A percentile compares a stretch with the other conserved stretches of the same genome.
Evolutionary conservation across 192 early-diverging fungal genomes (phyloP).

Genomic region (Coemansia sp.): DNA sequence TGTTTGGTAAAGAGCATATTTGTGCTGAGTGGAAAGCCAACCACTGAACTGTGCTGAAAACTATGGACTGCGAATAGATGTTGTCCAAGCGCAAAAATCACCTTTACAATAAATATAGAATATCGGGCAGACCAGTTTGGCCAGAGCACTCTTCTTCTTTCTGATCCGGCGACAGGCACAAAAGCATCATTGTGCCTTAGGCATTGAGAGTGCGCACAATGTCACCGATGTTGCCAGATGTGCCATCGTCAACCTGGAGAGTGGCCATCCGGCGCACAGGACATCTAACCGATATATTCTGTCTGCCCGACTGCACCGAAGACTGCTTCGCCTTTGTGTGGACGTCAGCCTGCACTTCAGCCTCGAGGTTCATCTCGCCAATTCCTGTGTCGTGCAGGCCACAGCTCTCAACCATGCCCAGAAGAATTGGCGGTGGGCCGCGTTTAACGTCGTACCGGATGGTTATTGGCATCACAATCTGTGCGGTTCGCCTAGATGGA

Average conservation of each 20-base stretch:
- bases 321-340: slow-evolving; percentile 48
- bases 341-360: slow-evolving; percentile 47
- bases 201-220: slow-evolving; percentile 48
- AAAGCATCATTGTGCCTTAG: background rate
- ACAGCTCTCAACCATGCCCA: slow-evolving; percentile 54
- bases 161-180: background rate
- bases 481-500: slow-evolving; percentile 36
- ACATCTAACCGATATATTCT: slow-evolving; percentile 44
- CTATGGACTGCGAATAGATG: no score
- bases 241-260: slow-evolving; percentile 48
- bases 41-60: no score
- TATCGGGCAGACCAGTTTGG: background rate
- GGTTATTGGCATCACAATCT: slow-evolving; percentile 47
- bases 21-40: no score
- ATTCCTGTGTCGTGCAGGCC: slow-evolving; percentile 47
- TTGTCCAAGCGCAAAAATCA: no score
- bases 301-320: slow-evolving; percentile 39
- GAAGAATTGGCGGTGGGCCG: slow-evolving; percentile 47
- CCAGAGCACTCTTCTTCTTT: background rate
- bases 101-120: background rate
- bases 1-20: no score
- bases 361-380: slow-evolving; percentile 51
- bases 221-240: slow-evolving; percentile 46
- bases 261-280: slow-evolving; percentile 48
- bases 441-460: slow-evolving; percentile 52